Evolutionary conservation across 2,329 filamentous ascomycete species (phyloP).

Genomic region (Fusarium miscanthi): DNA sequence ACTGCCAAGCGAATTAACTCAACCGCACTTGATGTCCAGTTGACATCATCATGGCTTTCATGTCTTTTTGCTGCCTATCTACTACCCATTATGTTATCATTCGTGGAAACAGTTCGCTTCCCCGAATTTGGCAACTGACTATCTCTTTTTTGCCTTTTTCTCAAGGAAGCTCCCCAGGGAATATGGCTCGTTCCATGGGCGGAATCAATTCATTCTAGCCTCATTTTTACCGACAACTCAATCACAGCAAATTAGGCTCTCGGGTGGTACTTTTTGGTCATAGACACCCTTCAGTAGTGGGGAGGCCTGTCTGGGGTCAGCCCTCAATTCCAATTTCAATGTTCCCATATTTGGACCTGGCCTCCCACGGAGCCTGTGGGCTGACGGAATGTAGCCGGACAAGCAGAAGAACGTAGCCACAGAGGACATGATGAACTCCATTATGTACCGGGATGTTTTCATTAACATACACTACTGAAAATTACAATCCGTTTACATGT

Average conservation of each 20-base stretch:
- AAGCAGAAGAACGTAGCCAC: constrained; percentile 12
- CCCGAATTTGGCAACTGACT: constrained; percentile 20
- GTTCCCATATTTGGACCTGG: constrained; percentile 37
- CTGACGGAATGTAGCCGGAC: constrained; percentile 29
- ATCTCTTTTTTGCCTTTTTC: not conserved
- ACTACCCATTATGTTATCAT: constrained; percentile 15
- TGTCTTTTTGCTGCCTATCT: not conserved
- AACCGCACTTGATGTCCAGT: constrained; percentile 34
- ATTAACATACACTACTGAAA: not conserved
- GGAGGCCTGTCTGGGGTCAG: constrained; percentile 32
- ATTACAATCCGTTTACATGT: not conserved
- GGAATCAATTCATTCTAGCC: constrained; percentile 9
- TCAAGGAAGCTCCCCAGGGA: constrained; percentile 3
- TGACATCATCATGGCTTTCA: constrained; percentile 43
- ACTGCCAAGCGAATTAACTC: constrained; percentile 23
- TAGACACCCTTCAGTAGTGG: constrained; percentile 21
- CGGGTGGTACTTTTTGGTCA: constrained; percentile 2
- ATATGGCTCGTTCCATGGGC: not conserved
- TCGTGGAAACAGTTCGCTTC: constrained; percentile 30
- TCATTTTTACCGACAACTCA: constrained; percentile 26
- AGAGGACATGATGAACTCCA: not conserved
- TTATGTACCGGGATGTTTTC: constrained; percentile 3
- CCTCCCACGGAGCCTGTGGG: constrained; percentile 37
- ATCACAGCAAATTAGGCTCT: constrained; percentile 19
- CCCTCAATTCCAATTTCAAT: constrained; percentile 40